Evolutionary conservation across 1,284 basidiomycete species (phyloP).

Genomic region (Boletellus deceptivus): DNA sequence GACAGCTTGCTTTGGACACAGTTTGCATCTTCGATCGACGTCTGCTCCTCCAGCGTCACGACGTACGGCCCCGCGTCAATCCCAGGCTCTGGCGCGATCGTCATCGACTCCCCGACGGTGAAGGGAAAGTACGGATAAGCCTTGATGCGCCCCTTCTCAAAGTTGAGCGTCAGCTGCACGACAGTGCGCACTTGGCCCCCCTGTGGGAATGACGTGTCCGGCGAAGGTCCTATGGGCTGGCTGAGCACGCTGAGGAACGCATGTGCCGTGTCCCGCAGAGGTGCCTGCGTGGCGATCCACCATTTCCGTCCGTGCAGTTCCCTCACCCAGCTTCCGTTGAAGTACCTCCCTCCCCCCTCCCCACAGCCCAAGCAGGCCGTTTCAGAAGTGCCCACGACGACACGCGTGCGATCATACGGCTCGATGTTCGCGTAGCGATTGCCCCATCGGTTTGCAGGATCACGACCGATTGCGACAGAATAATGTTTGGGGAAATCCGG

Average conservation of each 20-base stretch:
- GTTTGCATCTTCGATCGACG: conserved; percentile 49
- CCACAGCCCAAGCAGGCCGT: conserved; percentile 21
- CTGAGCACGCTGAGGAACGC: conserved; percentile 70
- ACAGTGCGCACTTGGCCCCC: conserved; percentile 61
- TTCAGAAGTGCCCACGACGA: conserved; percentile 41
- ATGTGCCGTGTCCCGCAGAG: conserved; percentile 65
- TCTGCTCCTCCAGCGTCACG: conserved; percentile 51
- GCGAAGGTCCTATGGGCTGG: conserved; percentile 46
- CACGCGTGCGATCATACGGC: conserved; percentile 78
- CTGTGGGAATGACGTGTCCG: conserved; percentile 14
- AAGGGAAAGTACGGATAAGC: conserved; percentile 75
- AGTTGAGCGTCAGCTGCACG: conserved; percentile 73
- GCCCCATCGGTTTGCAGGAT: conserved; percentile 41
- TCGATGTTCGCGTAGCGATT: conserved; percentile 76
- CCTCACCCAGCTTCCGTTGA: conserved; percentile 83
- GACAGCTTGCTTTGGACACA: conserved; percentile 59
- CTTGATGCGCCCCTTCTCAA: conserved; percentile 66
- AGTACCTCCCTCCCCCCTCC: conserved; percentile 49
- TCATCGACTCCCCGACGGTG: conserved; percentile 51
- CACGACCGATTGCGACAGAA: conserved; percentile 49
- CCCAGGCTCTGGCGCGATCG: conserved; percentile 48
- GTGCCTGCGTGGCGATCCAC: conserved; percentile 86
- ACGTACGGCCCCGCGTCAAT: conserved; percentile 43
- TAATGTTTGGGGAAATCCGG: conserved; percentile 44
- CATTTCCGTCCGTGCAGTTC: conserved; percentile 69